These are phyloP conservation scores for Trichothecium sympodiale DNA, from an alignment of 2,329 filamentous ascomycete genomes.

Conservation along the genomic window DNA sequence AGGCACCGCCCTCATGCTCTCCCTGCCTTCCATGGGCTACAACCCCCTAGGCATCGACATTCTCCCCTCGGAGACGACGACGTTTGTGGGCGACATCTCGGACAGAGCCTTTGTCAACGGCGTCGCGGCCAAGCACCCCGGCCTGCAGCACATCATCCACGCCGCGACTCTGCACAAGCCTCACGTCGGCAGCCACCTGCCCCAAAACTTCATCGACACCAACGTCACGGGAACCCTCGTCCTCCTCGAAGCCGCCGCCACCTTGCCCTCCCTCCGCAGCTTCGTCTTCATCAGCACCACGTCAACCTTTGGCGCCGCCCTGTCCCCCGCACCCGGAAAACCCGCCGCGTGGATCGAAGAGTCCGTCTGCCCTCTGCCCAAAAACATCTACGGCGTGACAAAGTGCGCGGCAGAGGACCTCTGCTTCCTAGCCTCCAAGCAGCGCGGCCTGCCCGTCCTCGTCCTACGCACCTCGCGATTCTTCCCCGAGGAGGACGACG, in stretches of 20 bases:
- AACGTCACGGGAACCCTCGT: slow-evolving; percentile 32
- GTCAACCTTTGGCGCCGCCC: slow-evolving; percentile 29
- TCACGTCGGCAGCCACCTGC: slow-evolving; percentile 32
- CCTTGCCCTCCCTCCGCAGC: slow-evolving; percentile 11
- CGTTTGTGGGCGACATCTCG: slow-evolving; percentile 22
- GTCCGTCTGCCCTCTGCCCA: slow-evolving; percentile 25
- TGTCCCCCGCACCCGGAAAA: slow-evolving; percentile 20
- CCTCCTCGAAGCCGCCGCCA: slow-evolving; percentile 27
- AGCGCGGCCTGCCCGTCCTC: slow-evolving; percentile 26
- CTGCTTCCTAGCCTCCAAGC: slow-evolving; percentile 27
- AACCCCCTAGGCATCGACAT: slow-evolving; percentile 32
- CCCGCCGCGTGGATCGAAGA: slow-evolving; percentile 35
- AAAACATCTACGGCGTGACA: slow-evolving; percentile 38
- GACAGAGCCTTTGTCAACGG: slow-evolving; percentile 20
- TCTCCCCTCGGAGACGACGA: slow-evolving; percentile 23
- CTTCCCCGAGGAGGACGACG: slow-evolving; percentile 36
- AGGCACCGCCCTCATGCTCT: slow-evolving; percentile 32
- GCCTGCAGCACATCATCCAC: slow-evolving; percentile 30
- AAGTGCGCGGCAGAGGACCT: slow-evolving; percentile 37
- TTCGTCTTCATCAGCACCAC: slow-evolving; percentile 36
- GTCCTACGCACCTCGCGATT: slow-evolving; percentile 36
- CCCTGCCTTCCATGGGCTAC: slow-evolving; percentile 25
- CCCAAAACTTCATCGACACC: slow-evolving; percentile 29
- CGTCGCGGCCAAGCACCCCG: slow-evolving; percentile 17
- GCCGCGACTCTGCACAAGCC: slow-evolving; percentile 36